Evolutionary conservation across 257 asterid genomes (phyloP).

Genomic region (Coffea eugenioides): DNA sequence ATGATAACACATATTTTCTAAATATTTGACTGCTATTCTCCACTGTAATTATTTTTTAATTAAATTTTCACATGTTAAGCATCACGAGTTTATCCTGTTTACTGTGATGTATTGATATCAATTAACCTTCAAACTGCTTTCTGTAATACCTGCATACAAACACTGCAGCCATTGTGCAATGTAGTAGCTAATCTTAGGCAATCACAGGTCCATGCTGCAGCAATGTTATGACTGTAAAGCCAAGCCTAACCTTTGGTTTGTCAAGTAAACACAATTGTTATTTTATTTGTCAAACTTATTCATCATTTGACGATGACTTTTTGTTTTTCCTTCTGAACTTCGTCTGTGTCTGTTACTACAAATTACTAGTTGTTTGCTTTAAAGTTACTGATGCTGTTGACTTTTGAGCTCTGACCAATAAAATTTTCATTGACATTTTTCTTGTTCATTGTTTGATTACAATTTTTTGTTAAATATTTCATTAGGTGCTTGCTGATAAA

Average conservation of each 20-base stretch:
- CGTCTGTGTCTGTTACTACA: background rate
- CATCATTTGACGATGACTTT: background rate
- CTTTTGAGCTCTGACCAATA: background rate
- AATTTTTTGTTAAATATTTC: constrained; percentile 11
- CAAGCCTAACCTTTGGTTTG: background rate
- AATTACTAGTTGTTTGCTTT: background rate
- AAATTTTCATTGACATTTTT: background rate
- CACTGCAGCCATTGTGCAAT: background rate
- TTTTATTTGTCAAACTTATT: background rate
- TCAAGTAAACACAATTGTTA: background rate
- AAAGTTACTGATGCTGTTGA: background rate
- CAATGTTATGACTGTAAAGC: background rate
- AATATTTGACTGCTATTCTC: background rate
- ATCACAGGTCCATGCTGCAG: background rate
- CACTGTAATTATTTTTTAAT: background rate
- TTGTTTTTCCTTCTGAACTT: background rate
- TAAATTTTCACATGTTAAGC: background rate
- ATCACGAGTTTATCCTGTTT: background rate
- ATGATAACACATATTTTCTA: background rate
- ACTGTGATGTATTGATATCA: background rate
- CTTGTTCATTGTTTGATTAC: background rate
- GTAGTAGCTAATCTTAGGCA: background rate
- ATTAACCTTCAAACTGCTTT: background rate
- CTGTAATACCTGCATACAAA: background rate
- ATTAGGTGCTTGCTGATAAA: constrained; percentile 81